Evolutionary conservation across 192 early-diverging fungal genomes (phyloP).

Genomic region (Linnemannia zychae): DNA sequence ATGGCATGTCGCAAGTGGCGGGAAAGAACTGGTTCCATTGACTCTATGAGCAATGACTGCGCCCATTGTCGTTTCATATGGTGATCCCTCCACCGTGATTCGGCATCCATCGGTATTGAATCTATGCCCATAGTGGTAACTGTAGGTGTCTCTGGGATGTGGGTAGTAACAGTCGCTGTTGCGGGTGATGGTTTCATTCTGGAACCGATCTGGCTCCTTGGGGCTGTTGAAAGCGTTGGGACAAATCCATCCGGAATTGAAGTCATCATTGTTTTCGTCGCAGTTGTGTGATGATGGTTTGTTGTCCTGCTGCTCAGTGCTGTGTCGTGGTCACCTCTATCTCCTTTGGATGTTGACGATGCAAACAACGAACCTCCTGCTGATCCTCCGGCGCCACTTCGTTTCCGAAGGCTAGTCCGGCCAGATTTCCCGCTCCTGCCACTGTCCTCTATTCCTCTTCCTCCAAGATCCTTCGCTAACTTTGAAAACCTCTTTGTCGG

Average conservation of each 20-base stretch:
- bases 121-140: not conserved
- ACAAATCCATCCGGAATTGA: not conserved
- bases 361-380: not conserved
- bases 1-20: conserved; percentile 42
- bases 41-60: conserved; percentile 38
- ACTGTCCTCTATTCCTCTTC: not conserved
- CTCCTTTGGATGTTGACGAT: not conserved
- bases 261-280: not conserved
- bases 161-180: not conserved
- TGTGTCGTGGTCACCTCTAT: not conserved
- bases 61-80: conserved; percentile 49
- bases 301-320: not conserved
- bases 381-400: not conserved
- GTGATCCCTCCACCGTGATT: conserved; percentile 47
- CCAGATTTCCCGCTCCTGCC: not conserved
- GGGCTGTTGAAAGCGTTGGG: not conserved
- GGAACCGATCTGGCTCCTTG: not conserved
- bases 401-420: not conserved
- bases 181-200: not conserved
- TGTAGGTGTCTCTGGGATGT: not conserved
- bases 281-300: not conserved
- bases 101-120: conserved; percentile 42
- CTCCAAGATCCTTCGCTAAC: not conserved
- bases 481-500: not conserved
- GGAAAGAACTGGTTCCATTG: conserved; percentile 41